Base-by-base conservation (phyloP, 2,329 filamentous ascomycete species). In the Fusarium globosum region DNA sequence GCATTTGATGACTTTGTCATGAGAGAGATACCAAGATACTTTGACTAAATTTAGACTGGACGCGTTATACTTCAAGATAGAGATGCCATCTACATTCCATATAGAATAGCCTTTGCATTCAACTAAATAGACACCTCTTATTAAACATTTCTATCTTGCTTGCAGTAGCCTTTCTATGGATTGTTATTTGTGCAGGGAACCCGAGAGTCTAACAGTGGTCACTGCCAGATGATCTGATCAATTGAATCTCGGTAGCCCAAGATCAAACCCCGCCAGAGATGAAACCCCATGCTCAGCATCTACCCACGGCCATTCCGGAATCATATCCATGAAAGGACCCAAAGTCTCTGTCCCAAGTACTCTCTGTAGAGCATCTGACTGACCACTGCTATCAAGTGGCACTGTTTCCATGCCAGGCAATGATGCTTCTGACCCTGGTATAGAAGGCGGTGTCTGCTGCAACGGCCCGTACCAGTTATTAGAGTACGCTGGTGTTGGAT, bases 1-100 rank as follows among this genome's bases (percentile, higher is more conserved):
- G 7, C 23, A 1, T 59, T 59, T n/a, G 33, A 38, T 13, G 30
- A 59, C 2, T 59, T 49, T 49, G 41, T 59, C 12, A 59, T 28
- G 23, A 38, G 56, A 23, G 42, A 59, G 42, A 49, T 59, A 36
- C 56, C 42, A 23, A 49, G 56, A 14, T 59, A 59, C 42, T 58
- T 58, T 1, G 14, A 48, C 20, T 48, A 21, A 7, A 6, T 15
- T 46, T 13, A 21, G 13, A 14, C 6, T 13, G 13, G 4, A 21
- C 13, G 8, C 13, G 20, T 21, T 46, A 26, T 15, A 21, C 4
- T 11, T 21, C 43, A 20, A 10, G 21, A 26, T 20, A 28, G 23
- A 35, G 8, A 36, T 6, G 36, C 2, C 6, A 39, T 39, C 14
- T 30, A 3, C 14, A 14, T 30, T 26, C 14, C 4, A 30, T 23